Base-by-base conservation (phyloP, 225 moss, liverwort and hornwort genomes). In the Pseudoscleropodium purum region DNA sequence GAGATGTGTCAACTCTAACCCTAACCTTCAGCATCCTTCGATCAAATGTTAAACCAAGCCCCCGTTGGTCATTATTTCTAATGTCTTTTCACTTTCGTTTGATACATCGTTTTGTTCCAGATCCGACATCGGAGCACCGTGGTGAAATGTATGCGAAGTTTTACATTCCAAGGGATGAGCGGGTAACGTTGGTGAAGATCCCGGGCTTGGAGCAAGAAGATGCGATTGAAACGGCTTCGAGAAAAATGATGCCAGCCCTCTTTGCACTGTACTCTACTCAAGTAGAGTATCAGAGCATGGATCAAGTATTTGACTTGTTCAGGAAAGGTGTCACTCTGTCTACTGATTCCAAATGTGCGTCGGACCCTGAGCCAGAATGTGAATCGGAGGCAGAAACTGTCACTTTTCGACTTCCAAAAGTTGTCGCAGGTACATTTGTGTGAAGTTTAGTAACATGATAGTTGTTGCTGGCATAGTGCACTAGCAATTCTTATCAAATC, bases 111-210 rank as follows among this genome's bases (percentile, higher is more conserved):
- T 83, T 83, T 84, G 66, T 51, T 85, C 73, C 94, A 96, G 95
- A 95, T 94, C 92, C 92, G 66, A 51, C 65, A 15, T 87, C 92
- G 75, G 96, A 96, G 90, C 91, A 92, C 74, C 93, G 95, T 80
- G 94, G 92, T 68, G 91, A 90, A 11, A 88, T 95, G 88, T 94
- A 88, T 69, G 91, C 90, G 23, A 95, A 94, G 69, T 93, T 95
- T 30, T 96, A 95, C 85, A 93, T 96, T 65, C 96, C 95, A 4
- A 91, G 95, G 76, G 96, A 96, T 73, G 96, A 96, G 83, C 91
- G 89, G 45, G 92, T 95, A 66, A 93, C 93, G 16, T 85, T 93
- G 67, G 90, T 95, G 84, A 93, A 94, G 81, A 93, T 88, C 24
- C 87, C 91, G 60, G 92, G 91, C 14, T 89, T 95, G 79, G 91